These are phyloP conservation scores for Artemisia tridentata DNA, from an alignment of 129 eudicot genomes.

Conservation along the genomic window DNA sequence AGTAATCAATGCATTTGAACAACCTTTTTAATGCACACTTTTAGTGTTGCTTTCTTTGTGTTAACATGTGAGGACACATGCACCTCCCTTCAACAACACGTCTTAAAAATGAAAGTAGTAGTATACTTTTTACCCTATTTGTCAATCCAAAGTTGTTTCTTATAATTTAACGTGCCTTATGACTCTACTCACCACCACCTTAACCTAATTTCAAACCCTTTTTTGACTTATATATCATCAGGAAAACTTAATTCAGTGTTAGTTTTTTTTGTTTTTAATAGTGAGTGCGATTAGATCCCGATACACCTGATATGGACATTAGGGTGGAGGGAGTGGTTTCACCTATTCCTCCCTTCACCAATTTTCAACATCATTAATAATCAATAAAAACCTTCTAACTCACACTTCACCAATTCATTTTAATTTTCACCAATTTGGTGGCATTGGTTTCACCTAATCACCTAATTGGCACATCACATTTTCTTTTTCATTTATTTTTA, in stretches of 20 bases:
- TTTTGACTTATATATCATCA: constrained; percentile 32
- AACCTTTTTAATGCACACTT: constrained; percentile 14
- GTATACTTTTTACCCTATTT: constrained; percentile 17
- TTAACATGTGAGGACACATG: constrained; percentile 38
- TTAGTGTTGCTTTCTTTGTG: constrained; percentile 14
- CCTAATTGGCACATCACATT: too few species aligned
- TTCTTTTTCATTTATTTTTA: too few species aligned
- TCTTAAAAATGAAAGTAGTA: background rate
- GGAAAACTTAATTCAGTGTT: constrained; percentile 17
- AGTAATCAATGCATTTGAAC: background rate
- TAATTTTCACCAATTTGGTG: too few species aligned
- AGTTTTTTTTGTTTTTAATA: constrained; percentile 25
- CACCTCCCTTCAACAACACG: constrained; percentile 26
- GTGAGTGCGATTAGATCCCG: constrained; percentile 32
- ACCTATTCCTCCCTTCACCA: too few species aligned
- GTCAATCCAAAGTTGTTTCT: constrained; percentile 17
- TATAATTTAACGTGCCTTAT: constrained; percentile 12
- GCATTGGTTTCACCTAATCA: too few species aligned
- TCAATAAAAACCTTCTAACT: too few species aligned
- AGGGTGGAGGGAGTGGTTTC: too few species aligned
- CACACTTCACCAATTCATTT: too few species aligned
- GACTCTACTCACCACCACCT: constrained; percentile 27
- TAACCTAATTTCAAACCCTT: constrained; percentile 32
- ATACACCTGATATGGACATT: constrained; percentile 37
- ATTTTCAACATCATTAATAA: too few species aligned